Evolutionary conservation across 176 grass and related monocot genomes (phyloP).

Genomic region (Areca catechu): DNA sequence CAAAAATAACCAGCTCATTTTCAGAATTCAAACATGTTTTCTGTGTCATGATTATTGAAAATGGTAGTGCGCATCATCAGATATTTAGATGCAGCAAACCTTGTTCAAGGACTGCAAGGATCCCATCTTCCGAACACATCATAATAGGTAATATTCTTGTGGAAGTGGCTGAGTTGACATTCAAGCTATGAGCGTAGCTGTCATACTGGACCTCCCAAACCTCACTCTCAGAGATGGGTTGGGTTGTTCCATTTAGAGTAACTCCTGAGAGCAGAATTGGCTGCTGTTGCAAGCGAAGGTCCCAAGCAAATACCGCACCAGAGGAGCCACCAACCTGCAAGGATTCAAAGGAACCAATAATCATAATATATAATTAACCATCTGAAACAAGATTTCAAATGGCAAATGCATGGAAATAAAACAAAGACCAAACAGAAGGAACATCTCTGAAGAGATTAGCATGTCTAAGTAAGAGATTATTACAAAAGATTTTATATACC

Average conservation of each 20-base stretch:
- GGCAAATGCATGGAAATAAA: too few species aligned
- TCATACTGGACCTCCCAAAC: constrained; percentile 98
- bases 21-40: neutral
- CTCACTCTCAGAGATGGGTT: constrained; percentile 46
- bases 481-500: too few species aligned
- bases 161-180: constrained; percentile 41
- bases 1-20: neutral
- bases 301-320: constrained; percentile 85
- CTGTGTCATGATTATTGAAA: too few species aligned
- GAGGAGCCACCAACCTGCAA: constrained; percentile 78
- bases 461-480: too few species aligned
- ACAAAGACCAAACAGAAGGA: too few species aligned
- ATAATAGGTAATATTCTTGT: constrained; percentile 79
- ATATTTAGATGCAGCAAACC: constrained; percentile 31
- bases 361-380: too few species aligned
- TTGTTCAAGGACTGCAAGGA: constrained; percentile 76
- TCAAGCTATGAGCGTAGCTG: constrained; percentile 38
- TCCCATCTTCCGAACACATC: constrained; percentile 93
- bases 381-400: too few species aligned
- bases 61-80: too few species aligned
- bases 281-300: constrained; percentile 56
- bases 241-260: constrained; percentile 29
- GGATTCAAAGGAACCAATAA: too few species aligned
- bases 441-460: too few species aligned
- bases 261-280: constrained; percentile 55